Base-by-base conservation (phyloP, 805 yeast genomes). In the Hagleromyces aurorensis region DNA sequence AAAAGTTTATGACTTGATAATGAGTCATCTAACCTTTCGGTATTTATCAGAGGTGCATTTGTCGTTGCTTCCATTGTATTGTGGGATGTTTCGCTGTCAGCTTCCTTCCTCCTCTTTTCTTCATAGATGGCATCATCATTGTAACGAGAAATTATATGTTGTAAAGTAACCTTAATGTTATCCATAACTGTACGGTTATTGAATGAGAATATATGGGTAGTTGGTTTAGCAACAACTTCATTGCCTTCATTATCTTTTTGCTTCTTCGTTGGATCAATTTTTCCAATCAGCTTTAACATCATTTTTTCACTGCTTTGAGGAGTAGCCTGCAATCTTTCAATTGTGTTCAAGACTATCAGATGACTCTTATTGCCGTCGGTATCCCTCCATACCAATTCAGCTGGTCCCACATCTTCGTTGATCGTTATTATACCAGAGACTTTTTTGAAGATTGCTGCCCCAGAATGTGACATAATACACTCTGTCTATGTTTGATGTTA, bases 161-260 rank as follows among this genome's bases (percentile, higher is more conserved):
- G 85, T 8, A 81, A 56, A 0, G 79, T 65, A 19, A 69, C 72
- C 47, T 79, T 83, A 36, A 78, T 74, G 37, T 68, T 70, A 39
- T 80, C 84, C 84, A 86, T 80, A 6, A 81, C 78, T 12, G 73
- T 72, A 28, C 91, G 62, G 46, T 74, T 78, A 33, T 72, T 75
- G 56, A 85, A 83, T 1, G 79, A 65, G 38, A 86, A 73, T 22
- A 70, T 55, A 15, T 61, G 59, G 2, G 50, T 55, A 5, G 36
- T 38, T n/a, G 50, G 44, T 21, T 46, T 47, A 1, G 52, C 40
- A 4, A 30, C 15, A 3, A 41, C 36, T 18, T 42, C 55, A 39
- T 49, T 46, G n/a, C 54, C 55, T 19, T 46, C 54, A 23, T 42
- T 43, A 23, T 44, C 55, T 7, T 53, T 48, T 16, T 37, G 37